These are phyloP conservation scores for Brassica carinata DNA, from an alignment of 345 rosid species.

Conservation along the genomic window DNA sequence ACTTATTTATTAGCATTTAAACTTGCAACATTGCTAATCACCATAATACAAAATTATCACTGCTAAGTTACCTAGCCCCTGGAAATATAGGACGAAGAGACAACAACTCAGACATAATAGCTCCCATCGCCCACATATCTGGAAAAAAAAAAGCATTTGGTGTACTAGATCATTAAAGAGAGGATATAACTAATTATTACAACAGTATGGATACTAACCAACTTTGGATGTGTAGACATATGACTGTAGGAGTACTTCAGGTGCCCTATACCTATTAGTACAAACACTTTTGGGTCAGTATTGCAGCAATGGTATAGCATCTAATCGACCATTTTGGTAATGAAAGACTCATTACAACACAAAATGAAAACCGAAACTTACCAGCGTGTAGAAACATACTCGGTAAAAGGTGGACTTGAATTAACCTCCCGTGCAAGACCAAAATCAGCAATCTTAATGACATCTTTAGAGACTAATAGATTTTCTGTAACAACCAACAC, in stretches of 20 bases:
- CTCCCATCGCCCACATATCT: conserved; percentile 99
- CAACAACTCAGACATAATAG: conserved; percentile 85
- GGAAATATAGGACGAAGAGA: conserved; percentile 80
- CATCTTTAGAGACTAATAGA: conserved; percentile 72
- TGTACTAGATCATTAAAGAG: not conserved
- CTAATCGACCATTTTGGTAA: not conserved
- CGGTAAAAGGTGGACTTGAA: conserved; percentile 89
- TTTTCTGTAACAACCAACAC: conserved; percentile 60
- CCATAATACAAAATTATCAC: not conserved
- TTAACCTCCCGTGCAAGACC: conserved; percentile 93
- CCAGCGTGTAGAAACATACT: conserved; percentile 97
- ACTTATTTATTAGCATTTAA: not conserved
- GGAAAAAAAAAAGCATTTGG: not conserved
- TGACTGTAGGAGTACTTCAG: conserved; percentile 94
- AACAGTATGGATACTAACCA: conserved; percentile 64
- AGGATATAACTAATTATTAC: conserved; percentile 50
- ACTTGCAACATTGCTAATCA: not conserved
- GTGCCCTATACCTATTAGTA: conserved; percentile 86
- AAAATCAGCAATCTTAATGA: conserved; percentile 93
- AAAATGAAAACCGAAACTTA: conserved; percentile 41
- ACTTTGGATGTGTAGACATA: conserved; percentile 75
- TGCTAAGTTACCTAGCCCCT: conserved; percentile 58
- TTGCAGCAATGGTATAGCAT: not conserved
- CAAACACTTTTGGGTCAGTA: conserved; percentile 11
- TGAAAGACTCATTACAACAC: conserved; percentile 7